phyloP scores from a whole-genome alignment of 2,329 filamentous ascomycete genomes.

The Torrubiella hemipterigena region DNA sequence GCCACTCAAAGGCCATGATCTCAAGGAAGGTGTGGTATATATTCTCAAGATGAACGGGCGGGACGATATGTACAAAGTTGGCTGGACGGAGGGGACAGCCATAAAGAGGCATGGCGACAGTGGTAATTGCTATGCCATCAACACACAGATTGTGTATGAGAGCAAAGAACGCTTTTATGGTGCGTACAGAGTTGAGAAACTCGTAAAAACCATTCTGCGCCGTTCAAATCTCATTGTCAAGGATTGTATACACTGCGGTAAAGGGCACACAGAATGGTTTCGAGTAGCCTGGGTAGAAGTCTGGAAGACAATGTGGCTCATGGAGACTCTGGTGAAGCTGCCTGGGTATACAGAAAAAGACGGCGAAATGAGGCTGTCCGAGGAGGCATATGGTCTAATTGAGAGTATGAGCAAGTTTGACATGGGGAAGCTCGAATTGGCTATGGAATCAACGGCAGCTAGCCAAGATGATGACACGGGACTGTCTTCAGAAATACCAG shows the following conservation, averaged over 20 bases:
- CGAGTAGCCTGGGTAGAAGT: not conserved
- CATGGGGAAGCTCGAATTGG: not conserved
- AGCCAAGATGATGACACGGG: no score
- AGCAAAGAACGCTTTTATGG: not conserved
- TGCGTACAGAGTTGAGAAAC: not conserved
- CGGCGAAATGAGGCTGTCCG: not conserved
- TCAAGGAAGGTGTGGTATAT: not conserved
- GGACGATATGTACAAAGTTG: not conserved
- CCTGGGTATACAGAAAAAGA: not conserved
- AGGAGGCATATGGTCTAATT: not conserved
- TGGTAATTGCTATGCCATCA: not conserved
- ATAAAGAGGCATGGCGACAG: not conserved
- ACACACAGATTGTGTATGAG: not conserved
- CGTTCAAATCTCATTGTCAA: not conserved
- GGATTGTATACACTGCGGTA: not conserved
- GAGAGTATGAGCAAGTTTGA: not conserved
- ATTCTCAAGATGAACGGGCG: not conserved
- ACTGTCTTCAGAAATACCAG: no score
- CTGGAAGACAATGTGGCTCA: not conserved
- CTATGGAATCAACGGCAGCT: not conserved
- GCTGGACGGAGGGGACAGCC: not conserved
- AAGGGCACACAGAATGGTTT: not conserved
- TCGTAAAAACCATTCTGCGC: not conserved
- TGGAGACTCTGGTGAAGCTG: not conserved
- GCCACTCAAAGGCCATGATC: not conserved